These are phyloP conservation scores for Domatiomyces catenatus DNA, from an alignment of 2,329 filamentous ascomycete genomes.

Conservation along the genomic window DNA sequence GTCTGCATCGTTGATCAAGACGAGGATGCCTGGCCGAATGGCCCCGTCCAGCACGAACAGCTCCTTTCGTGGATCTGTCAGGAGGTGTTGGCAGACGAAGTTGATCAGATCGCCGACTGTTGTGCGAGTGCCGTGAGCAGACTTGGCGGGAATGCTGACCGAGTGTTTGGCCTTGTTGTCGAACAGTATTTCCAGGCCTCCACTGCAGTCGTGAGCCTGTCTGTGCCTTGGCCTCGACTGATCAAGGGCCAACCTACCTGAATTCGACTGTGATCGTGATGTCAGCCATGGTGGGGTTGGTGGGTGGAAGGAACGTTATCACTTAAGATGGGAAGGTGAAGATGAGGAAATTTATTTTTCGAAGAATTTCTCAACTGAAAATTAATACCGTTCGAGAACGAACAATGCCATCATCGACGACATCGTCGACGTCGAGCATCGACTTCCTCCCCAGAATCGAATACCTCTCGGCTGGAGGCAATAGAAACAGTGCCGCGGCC, in stretches of 20 bases:
- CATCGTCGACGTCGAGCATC: neutral
- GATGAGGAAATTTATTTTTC: no score
- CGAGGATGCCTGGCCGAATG: slow-evolving; percentile 85
- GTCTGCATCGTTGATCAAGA: slow-evolving; percentile 93
- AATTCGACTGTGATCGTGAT: slow-evolving; percentile 59
- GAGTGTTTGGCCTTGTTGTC: slow-evolving; percentile 60
- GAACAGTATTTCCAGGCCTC: slow-evolving; percentile 90
- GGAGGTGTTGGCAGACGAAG: slow-evolving; percentile 63
- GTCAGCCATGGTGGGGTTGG: neutral
- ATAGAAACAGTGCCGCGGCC: slow-evolving; percentile 74
- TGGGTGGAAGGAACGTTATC: neutral
- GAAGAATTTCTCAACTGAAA: no score
- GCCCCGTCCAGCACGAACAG: slow-evolving; percentile 76
- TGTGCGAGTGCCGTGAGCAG: slow-evolving; percentile 23
- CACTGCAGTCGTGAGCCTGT: slow-evolving; percentile 35
- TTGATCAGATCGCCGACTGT: slow-evolving; percentile 63
- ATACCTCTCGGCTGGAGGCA: slow-evolving; percentile 66
- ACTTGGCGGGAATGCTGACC: slow-evolving; percentile 50
- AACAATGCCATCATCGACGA: neutral
- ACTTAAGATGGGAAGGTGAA: no score
- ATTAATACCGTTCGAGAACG: no score
- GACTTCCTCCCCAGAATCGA: slow-evolving; percentile 17
- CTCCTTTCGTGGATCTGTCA: slow-evolving; percentile 74
- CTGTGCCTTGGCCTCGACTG: neutral
- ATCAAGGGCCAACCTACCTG: slow-evolving; percentile 33